These are phyloP conservation scores for Stentor roeselii DNA, from an alignment of 73 alveolate species.

Conservation along the genomic window DNA sequence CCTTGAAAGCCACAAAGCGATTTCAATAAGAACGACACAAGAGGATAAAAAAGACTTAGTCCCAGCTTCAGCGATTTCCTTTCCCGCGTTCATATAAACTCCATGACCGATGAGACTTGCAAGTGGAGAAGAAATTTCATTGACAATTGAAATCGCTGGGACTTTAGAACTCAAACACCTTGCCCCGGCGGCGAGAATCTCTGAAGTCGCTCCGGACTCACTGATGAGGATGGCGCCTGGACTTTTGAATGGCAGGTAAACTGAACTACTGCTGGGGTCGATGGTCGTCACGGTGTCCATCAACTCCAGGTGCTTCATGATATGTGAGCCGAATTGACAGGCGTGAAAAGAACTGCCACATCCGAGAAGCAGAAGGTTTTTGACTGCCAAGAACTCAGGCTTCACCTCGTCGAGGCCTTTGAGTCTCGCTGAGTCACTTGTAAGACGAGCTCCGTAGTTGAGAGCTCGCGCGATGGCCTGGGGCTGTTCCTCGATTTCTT, in stretches of 20 bases:
- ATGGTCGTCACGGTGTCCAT: conserved; percentile 62
- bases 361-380: conserved; percentile 56
- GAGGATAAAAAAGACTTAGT: conserved; percentile 80
- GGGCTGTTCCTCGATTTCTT: conserved; percentile 80
- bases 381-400: conserved; percentile 27
- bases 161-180: conserved; percentile 42
- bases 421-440: conserved; percentile 57
- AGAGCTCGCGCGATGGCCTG: conserved; percentile 64
- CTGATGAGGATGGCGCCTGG: conserved; percentile 73
- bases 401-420: conserved; percentile 66
- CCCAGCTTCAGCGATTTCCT: conserved; percentile 89
- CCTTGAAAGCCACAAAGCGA: conserved; percentile 43
- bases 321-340: conserved; percentile 48
- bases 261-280: conserved; percentile 50
- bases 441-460: conserved; percentile 72
- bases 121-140: conserved; percentile 66
- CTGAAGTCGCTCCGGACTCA: conserved; percentile 89
- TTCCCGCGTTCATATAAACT: conserved; percentile 86
- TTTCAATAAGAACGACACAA: conserved; percentile 34
- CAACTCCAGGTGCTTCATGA: conserved; percentile 40
- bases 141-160: conserved; percentile 70
- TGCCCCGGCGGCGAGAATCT: conserved; percentile 56
- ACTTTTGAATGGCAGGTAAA: conserved; percentile 43
- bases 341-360: conserved; percentile 77
- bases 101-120: conserved; percentile 83